Evolutionary conservation across 345 rosid genomes (phyloP).

Genomic region (Sonneratia alba): DNA sequence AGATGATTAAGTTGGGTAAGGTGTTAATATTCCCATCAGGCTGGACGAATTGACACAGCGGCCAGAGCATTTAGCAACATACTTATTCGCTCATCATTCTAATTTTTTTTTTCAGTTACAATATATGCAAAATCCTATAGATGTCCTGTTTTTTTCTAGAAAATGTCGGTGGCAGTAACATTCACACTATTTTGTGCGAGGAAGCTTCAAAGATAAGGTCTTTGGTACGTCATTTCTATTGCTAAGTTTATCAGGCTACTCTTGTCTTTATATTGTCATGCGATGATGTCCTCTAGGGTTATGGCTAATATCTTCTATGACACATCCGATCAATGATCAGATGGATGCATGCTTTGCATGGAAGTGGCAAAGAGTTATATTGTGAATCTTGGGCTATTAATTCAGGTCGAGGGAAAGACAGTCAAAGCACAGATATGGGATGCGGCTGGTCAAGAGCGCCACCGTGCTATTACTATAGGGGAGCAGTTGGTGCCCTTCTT

Average conservation of each 20-base stretch:
- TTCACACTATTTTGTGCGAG: not conserved
- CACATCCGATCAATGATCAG: not conserved
- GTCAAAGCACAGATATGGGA: slow-evolving; percentile 30
- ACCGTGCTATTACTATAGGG: slow-evolving; percentile 25
- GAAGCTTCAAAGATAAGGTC: not conserved
- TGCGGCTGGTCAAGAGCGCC: slow-evolving; percentile 26
- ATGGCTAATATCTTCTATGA: not conserved
- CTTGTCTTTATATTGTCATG: not conserved
- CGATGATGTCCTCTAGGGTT: too few species aligned
- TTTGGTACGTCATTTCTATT: not conserved
- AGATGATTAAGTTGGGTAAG: not conserved
- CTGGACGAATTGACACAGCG: not conserved
- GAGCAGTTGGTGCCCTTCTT: slow-evolving; percentile 22
- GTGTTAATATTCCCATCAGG: not conserved
- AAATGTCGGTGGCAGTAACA: not conserved
- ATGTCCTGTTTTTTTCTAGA: not conserved
- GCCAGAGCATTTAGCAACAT: not conserved
- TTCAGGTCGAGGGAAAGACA: slow-evolving; percentile 23
- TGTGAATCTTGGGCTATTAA: not conserved
- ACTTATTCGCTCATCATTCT: not conserved
- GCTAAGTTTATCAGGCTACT: not conserved
- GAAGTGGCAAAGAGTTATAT: not conserved
- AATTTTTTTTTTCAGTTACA: not conserved
- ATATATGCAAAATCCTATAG: too few species aligned
- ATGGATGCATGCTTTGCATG: not conserved